Evolutionary conservation across 805 yeast genomes (phyloP), one percentile per base, ranked within the genome.

Genomic region (Pichia membranifaciens): DNA sequence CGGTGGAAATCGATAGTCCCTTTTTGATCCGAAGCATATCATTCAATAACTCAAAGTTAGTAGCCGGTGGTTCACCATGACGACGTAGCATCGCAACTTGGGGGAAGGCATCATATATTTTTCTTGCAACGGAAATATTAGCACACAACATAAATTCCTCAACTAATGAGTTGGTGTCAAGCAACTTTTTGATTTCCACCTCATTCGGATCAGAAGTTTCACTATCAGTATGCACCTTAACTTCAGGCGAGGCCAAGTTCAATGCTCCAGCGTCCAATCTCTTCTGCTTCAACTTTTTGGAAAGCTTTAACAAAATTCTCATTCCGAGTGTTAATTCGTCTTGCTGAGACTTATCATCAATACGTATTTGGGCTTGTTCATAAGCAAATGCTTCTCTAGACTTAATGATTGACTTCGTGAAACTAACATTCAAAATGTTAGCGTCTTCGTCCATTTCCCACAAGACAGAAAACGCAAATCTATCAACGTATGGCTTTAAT

Each of bases 71-170:
- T n/a, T 96, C 78, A 9, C 90, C 96, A 64, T 93, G 99, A 60
- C 99, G 82, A 77, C 99, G 84, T 51, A 93, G 71, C 97, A 93
- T 88, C 8, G 99, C 99, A 4, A 96, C 90, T 66, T 93, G 99
- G 5, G 99, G 99, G 63, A 83, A 90, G 3, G 96, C 83, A 43
- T 88, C 95, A 67, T 81, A 87, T 41, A 93, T 93, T 66, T 87
- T 88, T 59, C 86, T 76, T 3, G 99, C 99, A 21, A 93, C 99
- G 6, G 96, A 84, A 45, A 91, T 91, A 62, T 93, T 93, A 44
- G 98, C 99, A 55, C 95, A 74, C 75, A 93, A 76, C 99, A 93
- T 93, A 67, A 93, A 93, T 68, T 93, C 99, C 66, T 93, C 99
- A 49, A 93, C 99, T 44, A 93, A 72, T 2, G 99, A 93, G 62